Conservation (phyloP, 768 basidiomycete species). For the Auricularia sp. region DNA sequence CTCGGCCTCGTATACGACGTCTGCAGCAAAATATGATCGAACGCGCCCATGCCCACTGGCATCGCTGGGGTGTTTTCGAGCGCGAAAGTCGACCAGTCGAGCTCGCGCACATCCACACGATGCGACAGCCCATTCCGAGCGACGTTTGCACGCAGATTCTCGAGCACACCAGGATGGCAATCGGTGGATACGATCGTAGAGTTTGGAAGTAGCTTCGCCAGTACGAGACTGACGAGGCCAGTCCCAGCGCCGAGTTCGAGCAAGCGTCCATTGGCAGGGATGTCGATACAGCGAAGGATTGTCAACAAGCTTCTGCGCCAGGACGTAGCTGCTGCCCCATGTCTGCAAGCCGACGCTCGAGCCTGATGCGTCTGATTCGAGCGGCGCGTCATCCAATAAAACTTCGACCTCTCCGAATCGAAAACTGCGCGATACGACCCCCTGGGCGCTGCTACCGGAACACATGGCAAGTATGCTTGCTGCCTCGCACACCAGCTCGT, state of each 20-base stretch:
- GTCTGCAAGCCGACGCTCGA: conserved; percentile 76
- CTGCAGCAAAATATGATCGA: conserved; percentile 46
- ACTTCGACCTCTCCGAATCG: conserved; percentile 34
- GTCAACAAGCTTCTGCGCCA: conserved; percentile 29
- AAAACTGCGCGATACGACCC: conserved; percentile 44
- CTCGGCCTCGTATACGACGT: conserved; percentile 42
- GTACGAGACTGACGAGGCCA: conserved; percentile 39
- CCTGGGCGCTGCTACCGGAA: conserved; percentile 55
- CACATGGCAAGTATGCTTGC: conserved; percentile 55
- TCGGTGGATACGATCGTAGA: conserved; percentile 35
- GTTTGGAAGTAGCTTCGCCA: conserved; percentile 24
- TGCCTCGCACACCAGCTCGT: conserved; percentile 40
- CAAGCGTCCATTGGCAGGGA: conserved; percentile 14
- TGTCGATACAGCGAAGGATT: conserved; percentile 23
- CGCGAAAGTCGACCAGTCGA: conserved; percentile 32
- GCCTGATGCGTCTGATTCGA: conserved; percentile 55
- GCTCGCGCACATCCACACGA: conserved; percentile 17
- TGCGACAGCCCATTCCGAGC: conserved; percentile 23
- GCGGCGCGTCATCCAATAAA: conserved; percentile 53
- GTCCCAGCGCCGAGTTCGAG: conserved; percentile 53
- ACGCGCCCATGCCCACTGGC: conserved; percentile 16
- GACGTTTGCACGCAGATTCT: conserved; percentile 39
- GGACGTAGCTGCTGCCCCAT: conserved; percentile 77
- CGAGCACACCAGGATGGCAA: conserved; percentile 38
- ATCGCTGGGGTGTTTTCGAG: background rate